Evolutionary conservation across 306 rosid species (phyloP), one percentile per base, ranked within the genome.

Genomic region (Vigna reflexopilosa): DNA sequence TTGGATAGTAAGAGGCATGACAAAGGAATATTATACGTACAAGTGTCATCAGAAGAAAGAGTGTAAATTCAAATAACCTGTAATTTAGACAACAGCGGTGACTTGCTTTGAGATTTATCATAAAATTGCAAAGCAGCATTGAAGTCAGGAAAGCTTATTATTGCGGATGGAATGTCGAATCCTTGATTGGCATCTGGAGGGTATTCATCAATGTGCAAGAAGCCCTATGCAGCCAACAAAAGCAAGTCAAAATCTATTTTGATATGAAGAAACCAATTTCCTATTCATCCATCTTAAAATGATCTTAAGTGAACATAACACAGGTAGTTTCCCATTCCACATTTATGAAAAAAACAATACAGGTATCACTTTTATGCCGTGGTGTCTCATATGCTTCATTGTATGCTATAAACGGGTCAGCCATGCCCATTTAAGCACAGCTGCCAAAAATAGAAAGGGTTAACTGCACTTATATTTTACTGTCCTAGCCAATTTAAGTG

Each of bases 171-270:
- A 84, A 95, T 93, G 80, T 95, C 99, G 64, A 91, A 93, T 73
- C 99, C 99, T 80, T 93, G 98, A 83, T 92, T 91, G 65, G 99
- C 98, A 83, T 91, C 99, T 22, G 98, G 96, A 55, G 97, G 99
- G 75, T 95, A 95, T 76, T 95, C 97, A 84, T 92, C 98, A 70
- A 95, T 93, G 85, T 95, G 98, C 89, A 91, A 87, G 82, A 95
- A 93, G 48, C 99, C 99, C 98, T 95, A 69, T 55, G 68, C 17
- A 73, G 79, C 67, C 77, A 61, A 44, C 54, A 76, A 72, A 77
- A 32, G 45, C 8, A 70, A 36, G 59, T 82, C 22, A 77, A 42
- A 78, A 72, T 42, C 56, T 15, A 34, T 76, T 55, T 51, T 64
- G 42, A 57, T 54, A 26, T 36, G 49, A 72, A 17, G 58, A 80